These are phyloP conservation scores for Saitoella complicata DNA, from an alignment of 805 yeast species.

Conservation along the genomic window DNA sequence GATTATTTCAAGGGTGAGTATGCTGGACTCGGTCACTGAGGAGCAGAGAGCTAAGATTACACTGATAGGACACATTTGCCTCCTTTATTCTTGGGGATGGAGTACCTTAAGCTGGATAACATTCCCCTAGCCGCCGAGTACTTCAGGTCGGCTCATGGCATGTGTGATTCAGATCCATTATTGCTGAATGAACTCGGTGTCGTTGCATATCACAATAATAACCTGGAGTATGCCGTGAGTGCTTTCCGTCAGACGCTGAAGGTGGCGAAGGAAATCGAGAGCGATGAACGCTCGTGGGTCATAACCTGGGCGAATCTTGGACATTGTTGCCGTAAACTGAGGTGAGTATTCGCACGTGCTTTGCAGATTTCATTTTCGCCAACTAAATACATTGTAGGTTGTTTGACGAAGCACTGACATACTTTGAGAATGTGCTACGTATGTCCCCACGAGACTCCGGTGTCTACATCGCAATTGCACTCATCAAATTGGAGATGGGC, in stretches of 20 bases:
- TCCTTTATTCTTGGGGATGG: constrained; percentile 85
- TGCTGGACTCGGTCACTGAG: background rate
- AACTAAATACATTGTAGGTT: constrained; percentile 15
- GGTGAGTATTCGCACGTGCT: constrained; percentile 13
- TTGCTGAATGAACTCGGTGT: constrained; percentile 87
- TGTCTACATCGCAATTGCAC: constrained; percentile 68
- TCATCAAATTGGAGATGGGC: constrained; percentile 58
- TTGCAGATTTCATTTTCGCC: too few species aligned
- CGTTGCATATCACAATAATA: constrained; percentile 60
- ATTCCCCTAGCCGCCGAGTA: constrained; percentile 75
- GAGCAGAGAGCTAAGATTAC: background rate
- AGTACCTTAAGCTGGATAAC: constrained; percentile 77
- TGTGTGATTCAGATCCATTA: constrained; percentile 76
- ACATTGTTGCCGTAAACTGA: constrained; percentile 63
- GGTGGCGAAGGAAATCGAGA: constrained; percentile 50
- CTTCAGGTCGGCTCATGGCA: constrained; percentile 51
- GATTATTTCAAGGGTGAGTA: constrained; percentile 35
- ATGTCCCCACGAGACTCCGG: constrained; percentile 57
- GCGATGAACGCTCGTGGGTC: constrained; percentile 70
- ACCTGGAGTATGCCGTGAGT: constrained; percentile 50
- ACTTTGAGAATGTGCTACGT: constrained; percentile 61
- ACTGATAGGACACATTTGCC: constrained; percentile 71
- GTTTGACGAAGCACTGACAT: constrained; percentile 49
- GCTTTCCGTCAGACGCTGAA: constrained; percentile 55
- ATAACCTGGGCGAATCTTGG: constrained; percentile 79